These are phyloP conservation scores for Funneliformis mosseae DNA, from an alignment of 192 early-diverging fungal species.

Conservation along the genomic window DNA sequence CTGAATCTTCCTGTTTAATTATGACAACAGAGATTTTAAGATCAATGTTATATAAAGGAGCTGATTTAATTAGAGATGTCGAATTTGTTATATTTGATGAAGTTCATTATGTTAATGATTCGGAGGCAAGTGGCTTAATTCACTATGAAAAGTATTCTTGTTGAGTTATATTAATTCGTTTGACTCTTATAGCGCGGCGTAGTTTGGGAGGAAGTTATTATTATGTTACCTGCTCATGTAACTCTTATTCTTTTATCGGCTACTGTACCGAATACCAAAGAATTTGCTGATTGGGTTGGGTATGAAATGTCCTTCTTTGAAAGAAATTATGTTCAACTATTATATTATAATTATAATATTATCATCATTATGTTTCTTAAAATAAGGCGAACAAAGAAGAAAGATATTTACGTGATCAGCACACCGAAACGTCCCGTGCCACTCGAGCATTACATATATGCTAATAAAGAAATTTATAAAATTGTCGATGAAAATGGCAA, in stretches of 20 bases:
- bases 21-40: slow-evolving; percentile 99
- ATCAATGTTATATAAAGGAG: slow-evolving; percentile 96
- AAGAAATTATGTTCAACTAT: background rate
- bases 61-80: slow-evolving; percentile 94
- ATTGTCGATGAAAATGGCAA: slow-evolving; percentile 82
- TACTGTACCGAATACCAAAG: slow-evolving; percentile 95
- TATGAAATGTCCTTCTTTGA: slow-evolving; percentile 37
- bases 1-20: slow-evolving; percentile 95
- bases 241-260: slow-evolving; percentile 94
- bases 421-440: slow-evolving; percentile 93
- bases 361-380: background rate
- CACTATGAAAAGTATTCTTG: too few relatives aligned
- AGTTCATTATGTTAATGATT: slow-evolving; percentile 96
- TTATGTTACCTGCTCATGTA: slow-evolving; percentile 96
- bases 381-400: slow-evolving; percentile 90
- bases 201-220: slow-evolving; percentile 99
- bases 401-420: slow-evolving; percentile 97
- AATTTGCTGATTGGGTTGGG: slow-evolving; percentile 99
- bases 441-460: slow-evolving; percentile 91
- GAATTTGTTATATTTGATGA: slow-evolving; percentile 99
- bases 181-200: slow-evolving; percentile 72
- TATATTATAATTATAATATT: slow-evolving; percentile 7
- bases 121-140: slow-evolving; percentile 58
- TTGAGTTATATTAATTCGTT: background rate
- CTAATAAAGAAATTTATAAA: slow-evolving; percentile 82